phyloP scores from a whole-genome alignment of 495 filamentous ascomycete genomes.

The Neurospora sp. region DNA sequence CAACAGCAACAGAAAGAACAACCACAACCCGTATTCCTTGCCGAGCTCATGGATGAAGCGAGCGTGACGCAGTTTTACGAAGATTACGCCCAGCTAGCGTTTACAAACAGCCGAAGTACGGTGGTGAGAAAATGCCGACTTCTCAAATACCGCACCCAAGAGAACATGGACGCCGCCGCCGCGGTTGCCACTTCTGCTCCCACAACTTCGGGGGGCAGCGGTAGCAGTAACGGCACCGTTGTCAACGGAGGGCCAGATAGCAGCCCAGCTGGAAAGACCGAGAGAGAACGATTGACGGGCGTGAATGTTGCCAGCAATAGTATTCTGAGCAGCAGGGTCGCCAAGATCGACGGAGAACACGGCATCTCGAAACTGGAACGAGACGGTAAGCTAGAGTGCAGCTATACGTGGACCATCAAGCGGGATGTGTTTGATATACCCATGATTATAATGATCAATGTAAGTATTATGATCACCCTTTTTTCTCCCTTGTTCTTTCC shows the following conservation, averaged over 20 bases:
- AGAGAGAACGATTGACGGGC: not conserved
- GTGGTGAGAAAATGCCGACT: slow-evolving; percentile 78
- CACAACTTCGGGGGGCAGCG: not conserved
- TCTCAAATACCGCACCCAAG: slow-evolving; percentile 78
- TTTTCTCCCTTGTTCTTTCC: not conserved
- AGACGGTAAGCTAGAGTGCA: slow-evolving; percentile 89
- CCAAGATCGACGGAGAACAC: slow-evolving; percentile 62
- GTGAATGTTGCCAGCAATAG: slow-evolving; percentile 20
- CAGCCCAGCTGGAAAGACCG: slow-evolving; percentile 11
- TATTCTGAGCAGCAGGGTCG: slow-evolving; percentile 41
- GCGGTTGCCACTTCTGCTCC: slow-evolving; percentile 5
- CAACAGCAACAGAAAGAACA: slow-evolving; percentile 6
- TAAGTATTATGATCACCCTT: slow-evolving; percentile 38
- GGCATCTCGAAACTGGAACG: slow-evolving; percentile 67
- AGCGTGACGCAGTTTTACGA: slow-evolving; percentile 92
- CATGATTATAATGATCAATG: slow-evolving; percentile 96
- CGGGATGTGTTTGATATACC: slow-evolving; percentile 97
- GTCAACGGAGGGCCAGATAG: not conserved
- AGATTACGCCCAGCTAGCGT: slow-evolving; percentile 84
- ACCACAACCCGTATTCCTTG: slow-evolving; percentile 72
- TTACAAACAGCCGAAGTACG: slow-evolving; percentile 74
- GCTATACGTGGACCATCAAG: slow-evolving; percentile 93
- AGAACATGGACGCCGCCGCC: slow-evolving; percentile 42
- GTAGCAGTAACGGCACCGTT: not conserved
- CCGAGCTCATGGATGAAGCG: slow-evolving; percentile 88